phyloP scores from a whole-genome alignment of 2,329 filamentous ascomycete genomes.

The Aspergillus fumigatus region DNA sequence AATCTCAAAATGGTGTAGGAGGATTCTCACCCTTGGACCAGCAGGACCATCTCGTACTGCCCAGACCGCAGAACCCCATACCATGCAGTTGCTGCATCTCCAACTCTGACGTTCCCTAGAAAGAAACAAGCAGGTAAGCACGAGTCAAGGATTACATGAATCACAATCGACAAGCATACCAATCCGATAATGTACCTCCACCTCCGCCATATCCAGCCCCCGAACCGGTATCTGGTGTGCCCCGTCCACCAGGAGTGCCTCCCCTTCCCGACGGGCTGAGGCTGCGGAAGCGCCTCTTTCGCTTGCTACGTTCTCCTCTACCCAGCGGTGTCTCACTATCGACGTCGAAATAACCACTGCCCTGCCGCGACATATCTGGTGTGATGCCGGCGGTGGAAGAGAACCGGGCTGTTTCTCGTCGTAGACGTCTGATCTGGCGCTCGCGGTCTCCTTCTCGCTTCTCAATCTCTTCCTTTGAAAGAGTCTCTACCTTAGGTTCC shows the following conservation, averaged over 20 bases:
- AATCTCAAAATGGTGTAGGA: not conserved
- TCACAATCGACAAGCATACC: constrained; percentile 25
- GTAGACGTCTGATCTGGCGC: constrained; percentile 76
- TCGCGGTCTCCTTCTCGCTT: constrained; percentile 93
- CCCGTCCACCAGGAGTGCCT: constrained; percentile 64
- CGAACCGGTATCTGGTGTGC: constrained; percentile 67
- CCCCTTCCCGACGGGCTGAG: constrained; percentile 71
- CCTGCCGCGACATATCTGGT: constrained; percentile 63
- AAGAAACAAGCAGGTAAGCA: constrained; percentile 6
- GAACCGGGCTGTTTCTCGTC: constrained; percentile 88
- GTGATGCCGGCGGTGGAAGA: constrained; percentile 79
- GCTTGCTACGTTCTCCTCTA: constrained; percentile 86
- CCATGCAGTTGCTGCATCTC: constrained; percentile 81
- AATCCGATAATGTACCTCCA: constrained; percentile 62
- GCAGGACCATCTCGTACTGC: constrained; percentile 86
- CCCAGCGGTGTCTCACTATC: constrained; percentile 76
- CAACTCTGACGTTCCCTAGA: constrained; percentile 70
- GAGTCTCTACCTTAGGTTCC: constrained; percentile 74
- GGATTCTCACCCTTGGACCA: constrained; percentile 67
- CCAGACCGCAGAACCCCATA: constrained; percentile 91
- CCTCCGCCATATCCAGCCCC: constrained; percentile 66
- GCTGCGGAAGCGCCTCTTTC: constrained; percentile 88
- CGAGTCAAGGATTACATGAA: not conserved
- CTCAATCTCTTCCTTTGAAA: constrained; percentile 96
- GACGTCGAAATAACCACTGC: constrained; percentile 56